Evolutionary conservation across 1,139 yeast genomes (phyloP).

Genomic region (Taphrina communis): DNA sequence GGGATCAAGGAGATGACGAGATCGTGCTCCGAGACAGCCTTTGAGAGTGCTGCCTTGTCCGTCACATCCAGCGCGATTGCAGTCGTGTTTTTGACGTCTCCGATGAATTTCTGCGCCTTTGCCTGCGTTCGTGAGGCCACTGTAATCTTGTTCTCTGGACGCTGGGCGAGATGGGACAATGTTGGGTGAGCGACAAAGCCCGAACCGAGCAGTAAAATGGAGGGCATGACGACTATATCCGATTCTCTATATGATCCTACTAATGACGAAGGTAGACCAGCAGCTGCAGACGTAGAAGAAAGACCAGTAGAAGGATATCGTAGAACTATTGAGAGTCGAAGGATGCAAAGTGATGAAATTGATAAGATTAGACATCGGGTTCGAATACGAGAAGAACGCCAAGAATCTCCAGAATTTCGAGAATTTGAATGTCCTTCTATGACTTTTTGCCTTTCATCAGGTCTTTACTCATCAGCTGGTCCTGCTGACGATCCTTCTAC

Average conservation of each 20-base stretch:
- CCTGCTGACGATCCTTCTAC: no score
- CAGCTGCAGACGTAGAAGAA: no score
- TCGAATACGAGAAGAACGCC: conserved; percentile 1
- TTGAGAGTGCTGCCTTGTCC: conserved; percentile 75
- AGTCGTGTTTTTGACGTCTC: conserved; percentile 63
- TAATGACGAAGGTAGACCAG: no score
- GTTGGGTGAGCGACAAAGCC: conserved; percentile 99
- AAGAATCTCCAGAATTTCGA: conserved; percentile 12
- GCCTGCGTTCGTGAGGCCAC: conserved; percentile 92
- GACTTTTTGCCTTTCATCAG: not conserved
- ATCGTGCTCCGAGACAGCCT: conserved; percentile 76
- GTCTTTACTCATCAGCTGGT: no score
- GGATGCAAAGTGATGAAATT: conserved; percentile 7
- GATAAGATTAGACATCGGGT: conserved; percentile 12
- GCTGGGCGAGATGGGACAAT: conserved; percentile 82
- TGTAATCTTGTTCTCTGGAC: conserved; percentile 83
- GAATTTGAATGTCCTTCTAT: not conserved
- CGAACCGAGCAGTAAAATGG: conserved; percentile 54
- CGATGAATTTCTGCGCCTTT: conserved; percentile 87
- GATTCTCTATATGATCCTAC: not conserved
- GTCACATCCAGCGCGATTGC: conserved; percentile 89
- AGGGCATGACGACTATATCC: conserved; percentile 35
- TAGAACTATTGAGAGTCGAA: not conserved
- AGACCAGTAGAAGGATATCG: no score
- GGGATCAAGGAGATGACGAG: conserved; percentile 94